A percentile compares a stretch with the other conserved stretches of the same genome.
phyloP scores from a whole-genome alignment of 2,329 filamentous ascomycete genomes.

The Colletotrichum orbiculare region DNA sequence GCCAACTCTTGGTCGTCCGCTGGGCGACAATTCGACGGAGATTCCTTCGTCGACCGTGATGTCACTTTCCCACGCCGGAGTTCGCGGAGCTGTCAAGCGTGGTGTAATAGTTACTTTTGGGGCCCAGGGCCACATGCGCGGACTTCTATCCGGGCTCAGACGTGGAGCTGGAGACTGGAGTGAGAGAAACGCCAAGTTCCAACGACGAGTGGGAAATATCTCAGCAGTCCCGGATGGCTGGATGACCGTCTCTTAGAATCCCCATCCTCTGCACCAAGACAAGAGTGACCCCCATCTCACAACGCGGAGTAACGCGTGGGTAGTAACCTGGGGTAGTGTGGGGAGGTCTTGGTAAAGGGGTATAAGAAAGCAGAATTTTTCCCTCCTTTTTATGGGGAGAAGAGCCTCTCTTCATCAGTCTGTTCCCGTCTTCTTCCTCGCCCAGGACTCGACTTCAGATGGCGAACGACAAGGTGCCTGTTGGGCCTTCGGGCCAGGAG shows the following conservation, averaged over 20 bases:
- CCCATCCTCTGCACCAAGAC: no score
- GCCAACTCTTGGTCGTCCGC: constrained; percentile 25
- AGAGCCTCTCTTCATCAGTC: neutral
- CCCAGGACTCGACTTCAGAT: neutral
- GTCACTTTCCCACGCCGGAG: neutral
- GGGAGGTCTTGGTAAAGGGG: neutral
- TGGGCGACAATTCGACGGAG: constrained; percentile 24
- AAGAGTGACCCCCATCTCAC: neutral
- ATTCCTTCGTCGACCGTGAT: neutral
- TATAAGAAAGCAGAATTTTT: constrained; percentile 9
- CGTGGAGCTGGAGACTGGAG: no score
- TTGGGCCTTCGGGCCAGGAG: constrained; percentile 3
- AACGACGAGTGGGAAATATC: neutral
- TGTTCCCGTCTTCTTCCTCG: neutral
- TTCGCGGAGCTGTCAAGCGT: no score
- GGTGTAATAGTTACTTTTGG: neutral
- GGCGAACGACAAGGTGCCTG: constrained; percentile 2
- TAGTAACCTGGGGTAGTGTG: constrained; percentile 18
- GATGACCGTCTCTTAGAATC: neutral
- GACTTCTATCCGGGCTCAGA: no score
- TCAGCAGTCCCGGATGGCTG: neutral
- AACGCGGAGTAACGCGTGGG: constrained; percentile 13
- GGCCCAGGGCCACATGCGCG: neutral
- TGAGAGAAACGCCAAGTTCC: neutral
- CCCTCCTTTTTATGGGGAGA: no score